Base-by-base conservation (phyloP, 768 basidiomycete genomes). In the Hericium rajendrae region DNA sequence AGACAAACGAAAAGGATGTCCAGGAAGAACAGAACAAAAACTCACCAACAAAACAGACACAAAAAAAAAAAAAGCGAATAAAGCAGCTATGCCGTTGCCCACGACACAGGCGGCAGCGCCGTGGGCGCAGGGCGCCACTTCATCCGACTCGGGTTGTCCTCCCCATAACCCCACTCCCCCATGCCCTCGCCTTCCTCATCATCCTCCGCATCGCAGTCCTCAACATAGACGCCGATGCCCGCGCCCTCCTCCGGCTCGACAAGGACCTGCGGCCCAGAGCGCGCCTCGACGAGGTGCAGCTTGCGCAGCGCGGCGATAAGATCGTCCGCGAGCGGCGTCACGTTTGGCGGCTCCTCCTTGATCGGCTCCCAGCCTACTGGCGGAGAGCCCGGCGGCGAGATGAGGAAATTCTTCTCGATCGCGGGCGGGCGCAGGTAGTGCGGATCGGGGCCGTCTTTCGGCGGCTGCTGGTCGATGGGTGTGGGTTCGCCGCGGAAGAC, bases 311-410 rank as follows among this genome's bases (percentile, higher is more conserved):
- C 95, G 11, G 75, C 66, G 26, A 92, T 88, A 61, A 98, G 79
- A 67, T 98, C 95, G 22, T 88, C 84, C 0, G 95, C 95, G 24
- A 97, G 80, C 4, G 93, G 86, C 2, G 79, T 72, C 2, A 74
- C 68, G 66, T 97, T 97, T 0, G 95, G 95, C 16, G 92, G 91
- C 8, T 94, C 93, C 70, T 98, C 95, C 52, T 75, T 75, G 57
- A 94, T 81, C 22, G 80, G 92, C 67, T 97, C 93, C 97, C 97
- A 99, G 2, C 94, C 97, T 1, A 94, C 85, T 0, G 97, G 97
- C 0, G 97, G 97, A 0, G 94, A 97, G 4, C 97, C 97, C 3
- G 97, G 97, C 0, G 97, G 97, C 0, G 97, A 98, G 61, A 99
- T 94, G 50, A 99, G 79, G 72, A 97, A 98, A 73, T 98, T 98